These are phyloP conservation scores for Ceratobasidium theobromae DNA, from an alignment of 1,284 basidiomycete species.

Conservation along the genomic window DNA sequence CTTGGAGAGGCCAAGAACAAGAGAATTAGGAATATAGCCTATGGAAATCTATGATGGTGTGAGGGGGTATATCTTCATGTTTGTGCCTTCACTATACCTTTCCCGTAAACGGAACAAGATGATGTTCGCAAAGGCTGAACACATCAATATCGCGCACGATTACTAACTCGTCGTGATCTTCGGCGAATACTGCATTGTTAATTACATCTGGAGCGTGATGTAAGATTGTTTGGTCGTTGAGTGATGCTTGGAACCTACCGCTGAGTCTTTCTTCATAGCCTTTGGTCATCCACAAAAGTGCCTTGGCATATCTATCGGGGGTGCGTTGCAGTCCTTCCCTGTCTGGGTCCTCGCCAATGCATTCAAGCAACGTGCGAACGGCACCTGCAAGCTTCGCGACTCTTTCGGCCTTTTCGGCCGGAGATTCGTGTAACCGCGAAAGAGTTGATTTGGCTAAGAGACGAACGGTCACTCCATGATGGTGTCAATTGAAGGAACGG, in stretches of 20 bases:
- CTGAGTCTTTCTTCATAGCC: constrained; percentile 95
- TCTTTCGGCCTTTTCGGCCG: constrained; percentile 68
- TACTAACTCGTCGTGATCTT: constrained; percentile 99
- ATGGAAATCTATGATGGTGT: constrained; percentile 55
- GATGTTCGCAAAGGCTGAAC: constrained; percentile 97
- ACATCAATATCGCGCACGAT: constrained; percentile 98
- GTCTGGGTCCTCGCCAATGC: constrained; percentile 97
- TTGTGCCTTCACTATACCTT: constrained; percentile 79
- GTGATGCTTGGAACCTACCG: constrained; percentile 52
- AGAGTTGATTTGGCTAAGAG: constrained; percentile 83
- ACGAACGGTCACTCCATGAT: neutral
- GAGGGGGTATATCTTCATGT: neutral
- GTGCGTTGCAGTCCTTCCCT: constrained; percentile 89
- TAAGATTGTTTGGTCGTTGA: neutral
- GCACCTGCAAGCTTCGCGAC: constrained; percentile 81
- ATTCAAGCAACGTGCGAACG: constrained; percentile 91
- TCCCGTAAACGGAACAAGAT: constrained; percentile 97
- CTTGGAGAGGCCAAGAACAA: constrained; percentile 96
- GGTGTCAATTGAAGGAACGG: neutral
- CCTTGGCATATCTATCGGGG: constrained; percentile 95
- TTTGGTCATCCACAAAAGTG: constrained; percentile 98
- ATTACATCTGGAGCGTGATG: constrained; percentile 75
- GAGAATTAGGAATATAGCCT: constrained; percentile 94
- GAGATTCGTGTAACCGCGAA: constrained; percentile 76
- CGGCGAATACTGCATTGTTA: constrained; percentile 97